Evolutionary conservation across 2,329 filamentous ascomycete species (phyloP), one percentile per base, ranked within the genome.

Genomic region (Ophiostoma sp.): DNA sequence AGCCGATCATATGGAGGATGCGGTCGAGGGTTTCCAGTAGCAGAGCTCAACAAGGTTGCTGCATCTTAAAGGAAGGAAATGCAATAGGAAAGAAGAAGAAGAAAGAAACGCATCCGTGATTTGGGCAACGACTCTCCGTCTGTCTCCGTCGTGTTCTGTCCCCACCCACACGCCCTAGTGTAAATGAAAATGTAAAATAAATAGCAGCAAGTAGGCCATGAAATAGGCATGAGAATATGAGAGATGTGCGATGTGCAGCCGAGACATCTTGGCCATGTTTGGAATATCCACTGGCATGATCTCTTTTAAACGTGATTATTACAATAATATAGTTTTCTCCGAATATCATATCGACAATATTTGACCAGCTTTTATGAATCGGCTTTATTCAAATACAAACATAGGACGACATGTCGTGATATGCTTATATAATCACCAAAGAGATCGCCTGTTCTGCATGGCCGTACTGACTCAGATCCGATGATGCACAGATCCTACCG

Each of bases 401-500:
- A 55, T 8, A 27, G 27, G 18, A 27, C 8, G 5, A 7, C 7
- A 27, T 3, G 7, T 36, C n/a, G 49, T 36, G n/a, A 9, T 36
- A 3, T 52, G 49, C 49, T 55, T 55, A 55, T 55, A 5, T 55
- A 55, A 12, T 36, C 49, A 55, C 1, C 2, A 4, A 4, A 55
- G 6, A 55, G 49, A 18, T 55, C 18, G n/a, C 49, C 49, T 9
- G 11, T 18, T 55, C 27, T 55, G 49, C 49, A 47, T 47, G 45
- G 12, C 45, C 2, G 7, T 12, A 49, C 49, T 27, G 18, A 55
- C 49, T 47, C 45, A 3, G 49, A 55, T 55, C 49, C 27, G 49
- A 55, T 52, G n/a, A 52, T 52, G 47, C 45, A 47, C 47, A 49
- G 47, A 55, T 55, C 18, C 65, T 62, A 45, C 45, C 70, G 67